phyloP scores from a whole-genome alignment of 1,139 yeast genomes.

The Taiozyma sp. region DNA sequence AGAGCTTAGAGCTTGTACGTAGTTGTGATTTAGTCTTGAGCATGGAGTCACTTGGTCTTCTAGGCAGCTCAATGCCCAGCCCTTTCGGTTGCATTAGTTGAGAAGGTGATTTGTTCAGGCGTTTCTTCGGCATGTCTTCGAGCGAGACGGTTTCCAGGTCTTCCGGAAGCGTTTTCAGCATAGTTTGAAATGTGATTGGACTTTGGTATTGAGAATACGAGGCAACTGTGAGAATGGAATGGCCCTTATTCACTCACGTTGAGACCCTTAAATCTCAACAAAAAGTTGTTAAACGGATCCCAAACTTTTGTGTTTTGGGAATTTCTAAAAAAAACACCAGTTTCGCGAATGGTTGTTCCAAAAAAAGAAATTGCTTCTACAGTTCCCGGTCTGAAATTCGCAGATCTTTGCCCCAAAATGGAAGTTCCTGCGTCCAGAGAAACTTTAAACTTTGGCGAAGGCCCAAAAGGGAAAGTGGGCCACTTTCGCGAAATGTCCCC shows the following conservation, averaged over 20 bases:
- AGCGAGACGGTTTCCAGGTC: constrained; percentile 18
- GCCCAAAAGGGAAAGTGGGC: background rate
- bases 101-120: background rate
- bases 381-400: background rate
- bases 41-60: constrained; percentile 22
- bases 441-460: background rate
- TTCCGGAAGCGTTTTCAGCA: constrained; percentile 13
- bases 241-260: too few relatives aligned
- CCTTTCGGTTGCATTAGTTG: constrained; percentile 10
- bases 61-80: constrained; percentile 15
- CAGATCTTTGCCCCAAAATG: background rate
- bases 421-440: background rate
- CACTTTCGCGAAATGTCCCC: background rate
- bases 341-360: constrained; percentile 3
- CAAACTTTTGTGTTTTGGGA: background rate
- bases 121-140: constrained; percentile 9
- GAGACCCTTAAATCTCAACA: background rate
- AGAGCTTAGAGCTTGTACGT: constrained; percentile 4
- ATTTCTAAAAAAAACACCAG: constrained; percentile 1
- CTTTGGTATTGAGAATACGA: too few relatives aligned
- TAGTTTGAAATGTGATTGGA: too few relatives aligned
- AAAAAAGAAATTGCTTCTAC: background rate
- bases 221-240: too few relatives aligned
- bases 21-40: constrained; percentile 3
- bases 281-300: background rate